Base-by-base conservation (phyloP, 306 rosid species). In the Acacia acuminata region DNA sequence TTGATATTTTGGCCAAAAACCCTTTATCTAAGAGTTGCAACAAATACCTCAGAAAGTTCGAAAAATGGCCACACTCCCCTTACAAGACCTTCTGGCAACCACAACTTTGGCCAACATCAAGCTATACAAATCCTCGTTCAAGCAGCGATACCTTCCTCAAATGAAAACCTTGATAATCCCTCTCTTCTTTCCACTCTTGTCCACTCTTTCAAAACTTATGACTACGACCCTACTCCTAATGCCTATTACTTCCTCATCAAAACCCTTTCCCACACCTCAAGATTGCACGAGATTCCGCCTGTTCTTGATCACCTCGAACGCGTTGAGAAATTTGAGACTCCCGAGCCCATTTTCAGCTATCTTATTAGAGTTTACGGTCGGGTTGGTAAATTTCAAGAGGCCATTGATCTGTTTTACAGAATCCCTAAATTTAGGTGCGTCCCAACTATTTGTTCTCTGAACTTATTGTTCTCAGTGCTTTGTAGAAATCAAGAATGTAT, bases 351-450 rank as follows among this genome's bases (percentile, higher is more conserved):
- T 25, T 82, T 93, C 20, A 20, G 76, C 56, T 73, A 88, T 77
- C 89, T 91, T 25, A 85, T 93, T 45, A 73, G 77, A 19, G 65
- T 78, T 70, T 93, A 89, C 51, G 90, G 87, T 64, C 38, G 16
- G 63, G 27, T 69, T 20, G 86, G 82, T 25, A 84, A 74, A 50
- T 50, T 90, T 58, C 86, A 82, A 32, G 97, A 93, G 38, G 95
- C 94, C 65, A 63, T 94, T 82, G 84, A 88, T 73, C 36, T 95
- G 69, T 94, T 91, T 65, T 80, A 22, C 50, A 81, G 92, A 42
- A 89, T 93, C 27, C 97, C 94, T 47, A 86, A 82, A 85, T 89
- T 91, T 77, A 93, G 97, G 85, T 90, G 98, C 81, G 86, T 84
- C 14, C 97, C 94, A 84, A 88, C 94, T 81, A 87, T 83, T 65